These are phyloP conservation scores for Tephrocybe sp. DNA, from an alignment of 768 basidiomycete species.

Conservation along the genomic window DNA sequence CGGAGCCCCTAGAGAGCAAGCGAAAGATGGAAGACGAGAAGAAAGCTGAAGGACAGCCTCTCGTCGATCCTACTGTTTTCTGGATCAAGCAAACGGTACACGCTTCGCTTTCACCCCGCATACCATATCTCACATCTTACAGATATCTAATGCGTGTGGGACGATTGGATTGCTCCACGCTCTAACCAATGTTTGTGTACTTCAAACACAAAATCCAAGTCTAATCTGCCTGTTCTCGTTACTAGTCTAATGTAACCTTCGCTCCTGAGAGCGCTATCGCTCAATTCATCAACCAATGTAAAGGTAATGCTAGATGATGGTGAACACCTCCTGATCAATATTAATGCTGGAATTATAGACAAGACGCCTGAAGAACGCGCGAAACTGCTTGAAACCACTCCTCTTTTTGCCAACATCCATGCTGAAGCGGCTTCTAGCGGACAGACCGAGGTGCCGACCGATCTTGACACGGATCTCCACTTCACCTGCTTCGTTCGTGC, in stretches of 20 bases:
- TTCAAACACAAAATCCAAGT: background rate
- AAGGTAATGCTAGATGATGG: slow-evolving; percentile 37
- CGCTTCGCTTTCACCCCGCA: slow-evolving; percentile 18
- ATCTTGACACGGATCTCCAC: slow-evolving; percentile 76
- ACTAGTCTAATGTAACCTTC: slow-evolving; percentile 58
- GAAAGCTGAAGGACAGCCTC: slow-evolving; percentile 41
- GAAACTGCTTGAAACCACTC: slow-evolving; percentile 69
- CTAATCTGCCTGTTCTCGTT: background rate
- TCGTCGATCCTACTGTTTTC: slow-evolving; percentile 64
- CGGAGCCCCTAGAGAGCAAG: slow-evolving; percentile 46
- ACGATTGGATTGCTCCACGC: slow-evolving; percentile 87
- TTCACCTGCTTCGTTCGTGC: slow-evolving; percentile 87
- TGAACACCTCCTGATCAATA: background rate
- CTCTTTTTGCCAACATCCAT: slow-evolving; percentile 80
- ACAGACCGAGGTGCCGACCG: slow-evolving; percentile 63
- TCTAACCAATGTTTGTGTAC: slow-evolving; percentile 66
- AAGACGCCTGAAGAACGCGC: slow-evolving; percentile 76
- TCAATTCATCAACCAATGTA: slow-evolving; percentile 64
- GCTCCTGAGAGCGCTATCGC: slow-evolving; percentile 58
- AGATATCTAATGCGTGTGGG: slow-evolving; percentile 87
- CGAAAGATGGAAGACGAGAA: slow-evolving; percentile 60
- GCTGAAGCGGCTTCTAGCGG: slow-evolving; percentile 65
- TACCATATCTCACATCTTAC: background rate
- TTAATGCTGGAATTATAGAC: slow-evolving; percentile 33
- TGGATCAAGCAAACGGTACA: slow-evolving; percentile 90